Evolutionary conservation across 2,329 filamentous ascomycete genomes (phyloP).

Genomic region (Exophiala sp.): DNA sequence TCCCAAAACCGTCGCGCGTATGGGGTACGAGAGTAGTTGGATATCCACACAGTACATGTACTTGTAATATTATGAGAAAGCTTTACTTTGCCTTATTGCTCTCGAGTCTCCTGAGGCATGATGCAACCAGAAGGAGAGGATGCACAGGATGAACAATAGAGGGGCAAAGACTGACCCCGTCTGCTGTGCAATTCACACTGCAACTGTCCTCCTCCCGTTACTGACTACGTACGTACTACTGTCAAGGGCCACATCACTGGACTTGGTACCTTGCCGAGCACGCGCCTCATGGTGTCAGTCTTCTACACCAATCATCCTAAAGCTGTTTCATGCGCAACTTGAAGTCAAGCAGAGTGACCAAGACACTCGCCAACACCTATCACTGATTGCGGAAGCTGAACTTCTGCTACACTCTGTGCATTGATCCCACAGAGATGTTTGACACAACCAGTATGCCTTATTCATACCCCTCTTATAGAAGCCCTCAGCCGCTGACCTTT

Average conservation of each 20-base stretch:
- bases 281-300: conserved; percentile 13
- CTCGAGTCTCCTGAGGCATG: neutral
- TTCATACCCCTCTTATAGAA: neutral
- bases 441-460: conserved; percentile 40
- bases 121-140: neutral
- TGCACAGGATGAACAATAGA: neutral
- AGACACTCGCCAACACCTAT: neutral
- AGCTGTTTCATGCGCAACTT: neutral
- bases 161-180: neutral
- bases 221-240: neutral
- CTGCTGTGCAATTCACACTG: too few relatives aligned
- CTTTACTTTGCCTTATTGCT: neutral
- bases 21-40: neutral
- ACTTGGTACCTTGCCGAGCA: conserved; percentile 13
- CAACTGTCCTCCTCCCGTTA: neutral
- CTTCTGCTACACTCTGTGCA: conserved; percentile 6
- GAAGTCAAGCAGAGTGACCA: neutral
- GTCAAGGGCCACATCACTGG: too few relatives aligned
- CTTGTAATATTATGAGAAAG: too few relatives aligned
- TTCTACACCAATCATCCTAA: neutral
- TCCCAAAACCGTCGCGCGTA: neutral
- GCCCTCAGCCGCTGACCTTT: conserved; percentile 8
- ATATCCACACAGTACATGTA: neutral
- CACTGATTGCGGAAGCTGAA: neutral
- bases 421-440: conserved; percentile 38